These are phyloP conservation scores for Arthrobotrys conoides DNA, from an alignment of 2,329 filamentous ascomycete species.

Conservation along the genomic window DNA sequence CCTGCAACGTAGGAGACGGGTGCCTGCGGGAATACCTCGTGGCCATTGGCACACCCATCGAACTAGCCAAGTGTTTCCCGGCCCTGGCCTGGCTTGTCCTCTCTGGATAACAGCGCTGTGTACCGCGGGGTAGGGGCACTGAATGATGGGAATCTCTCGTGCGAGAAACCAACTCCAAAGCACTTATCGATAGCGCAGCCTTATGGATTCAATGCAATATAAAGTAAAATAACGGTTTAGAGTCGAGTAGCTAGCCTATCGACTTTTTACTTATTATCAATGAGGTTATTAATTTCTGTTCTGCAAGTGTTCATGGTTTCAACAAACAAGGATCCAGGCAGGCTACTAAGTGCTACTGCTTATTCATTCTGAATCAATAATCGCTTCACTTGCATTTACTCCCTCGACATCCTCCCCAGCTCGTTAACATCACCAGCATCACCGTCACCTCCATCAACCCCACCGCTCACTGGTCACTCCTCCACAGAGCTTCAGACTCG, in stretches of 20 bases:
- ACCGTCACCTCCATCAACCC: slow-evolving; percentile 1
- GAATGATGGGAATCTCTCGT: slow-evolving; percentile 41
- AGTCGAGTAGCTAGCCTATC: no score
- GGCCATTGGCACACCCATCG: not conserved
- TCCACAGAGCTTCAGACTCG: not conserved
- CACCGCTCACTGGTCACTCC: not conserved
- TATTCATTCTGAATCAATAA: slow-evolving; percentile 4
- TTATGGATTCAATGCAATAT: no score
- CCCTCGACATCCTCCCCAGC: not conserved
- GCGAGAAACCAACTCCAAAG: slow-evolving; percentile 33
- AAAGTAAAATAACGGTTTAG: no score
- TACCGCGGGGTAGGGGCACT: slow-evolving; percentile 39
- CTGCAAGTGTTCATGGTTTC: not conserved
- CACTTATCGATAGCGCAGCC: slow-evolving; percentile 51
- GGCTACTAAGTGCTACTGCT: not conserved
- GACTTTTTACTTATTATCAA: no score
- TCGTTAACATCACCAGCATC: not conserved
- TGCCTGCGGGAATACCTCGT: slow-evolving; percentile 11
- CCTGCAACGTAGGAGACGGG: not conserved
- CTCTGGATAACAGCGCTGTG: no score
- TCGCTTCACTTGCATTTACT: slow-evolving; percentile 22
- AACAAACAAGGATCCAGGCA: slow-evolving; percentile 34
- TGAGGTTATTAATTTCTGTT: not conserved
- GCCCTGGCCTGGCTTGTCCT: no score
- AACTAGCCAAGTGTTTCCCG: no score